Base-by-base conservation (phyloP, 2,329 filamentous ascomycete genomes). In the Aureobasidium pullulans region DNA sequence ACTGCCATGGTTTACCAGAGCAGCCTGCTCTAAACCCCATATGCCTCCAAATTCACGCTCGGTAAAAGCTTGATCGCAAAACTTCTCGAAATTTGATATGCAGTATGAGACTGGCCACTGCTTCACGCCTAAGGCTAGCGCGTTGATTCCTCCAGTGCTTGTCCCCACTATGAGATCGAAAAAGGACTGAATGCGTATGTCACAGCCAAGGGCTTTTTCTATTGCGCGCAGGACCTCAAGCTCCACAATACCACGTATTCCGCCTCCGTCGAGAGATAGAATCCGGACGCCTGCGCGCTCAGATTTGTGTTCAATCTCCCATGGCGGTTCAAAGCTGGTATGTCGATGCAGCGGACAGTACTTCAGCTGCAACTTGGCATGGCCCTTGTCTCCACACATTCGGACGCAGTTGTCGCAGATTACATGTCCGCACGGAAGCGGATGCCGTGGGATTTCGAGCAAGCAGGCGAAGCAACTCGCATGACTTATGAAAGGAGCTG, bases 111-210 rank as follows among this genome's bases (percentile, higher is more conserved):
- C 69, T 0, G 68, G 66, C 64, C 73, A 73, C 23, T 71, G 66
- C 47, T 73, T 71, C 28, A 70, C 65, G 1, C 68, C 73, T 7
- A 80, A 68, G 1, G 72, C 75, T 13, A 77, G 69, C 2, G 75
- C 75, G 29, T 79, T 69, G 11, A 79, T 66, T 4, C 76, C 78
- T 11, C 78, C 78, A 19, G 75, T 76, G 40, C 74, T 68, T n/a
- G 74, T 76, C 4, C 76, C 76, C 6, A 79, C 73, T 19, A 81
- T 75, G 2, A 80, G 69, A 60, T 81, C 78, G 60, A 81, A 79
- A 65, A 80, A 80, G 3, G 66, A 66, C 50, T 74, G 75, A 2
- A 80, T 72, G 0, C 72, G 70, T 2, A 80, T 62, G 5, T 68
- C 66, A 8, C 68, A 65, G 2, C 73, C 75, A 1, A 79, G 63